Base-by-base conservation (phyloP, 805 yeast species). In the Torulaspora gathmanii region DNA sequence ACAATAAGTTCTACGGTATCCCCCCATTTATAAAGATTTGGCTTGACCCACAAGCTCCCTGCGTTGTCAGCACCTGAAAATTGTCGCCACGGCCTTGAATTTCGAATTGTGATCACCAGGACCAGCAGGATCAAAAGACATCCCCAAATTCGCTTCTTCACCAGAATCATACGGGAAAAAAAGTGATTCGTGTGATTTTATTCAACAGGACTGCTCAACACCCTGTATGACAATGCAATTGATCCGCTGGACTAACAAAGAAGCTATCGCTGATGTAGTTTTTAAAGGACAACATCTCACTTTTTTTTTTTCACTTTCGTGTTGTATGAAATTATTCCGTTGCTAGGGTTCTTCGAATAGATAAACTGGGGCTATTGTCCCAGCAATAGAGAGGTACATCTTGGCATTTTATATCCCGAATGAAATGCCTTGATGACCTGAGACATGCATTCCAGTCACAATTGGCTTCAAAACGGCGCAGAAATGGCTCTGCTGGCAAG, bases 1-100 rank as follows among this genome's bases (percentile, higher is more conserved):
- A 86, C 89, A 19, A 80, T 63, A 12, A 88, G 64, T 16, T 83
- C 83, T 3, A 88, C 87, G 27, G 64, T 67, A 22, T 88, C 86
- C 0, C 84, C 86, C 9, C 58, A 57, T 20, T 56, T 52, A 52
- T 70, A 75, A 7, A 69, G 52, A 26, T 66, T 67, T 17, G 69
- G 69, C 28, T 46, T 49, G 4, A 64, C 33, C 65, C 63, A 57
- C 11, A 61, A 58, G 13, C 37, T 33, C 8, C 39, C 34, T n/a
- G 11, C 27, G 23, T n/a, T 36, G 3, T 30, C 42, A 35, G 27
- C 43, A 23, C 28, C 16, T 3, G 12, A 13, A 5, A 17, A 31
- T 34, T 30, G 13, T 23, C 44, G 44, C 29, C 37, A 33, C 29
- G 44, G 35, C 19, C 20, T 20, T 9, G 27, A 13, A 10, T 40